Conservation (phyloP, 1,139 yeast genomes). For the Candida tetrigidarum region DNA sequence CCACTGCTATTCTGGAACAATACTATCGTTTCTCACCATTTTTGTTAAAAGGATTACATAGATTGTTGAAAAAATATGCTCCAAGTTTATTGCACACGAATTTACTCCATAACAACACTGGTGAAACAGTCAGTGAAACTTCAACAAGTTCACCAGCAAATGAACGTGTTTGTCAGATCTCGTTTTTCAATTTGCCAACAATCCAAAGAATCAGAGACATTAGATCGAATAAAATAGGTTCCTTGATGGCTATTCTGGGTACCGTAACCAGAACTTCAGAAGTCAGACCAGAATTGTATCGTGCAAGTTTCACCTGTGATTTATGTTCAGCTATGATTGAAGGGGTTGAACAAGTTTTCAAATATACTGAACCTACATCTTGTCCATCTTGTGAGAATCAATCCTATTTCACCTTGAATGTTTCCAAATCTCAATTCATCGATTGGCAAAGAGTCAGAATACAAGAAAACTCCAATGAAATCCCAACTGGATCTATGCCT, state of each 20-base stretch:
- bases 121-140: slow-evolving; percentile 19
- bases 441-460: slow-evolving; percentile 98
- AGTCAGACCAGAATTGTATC: slow-evolving; percentile 92
- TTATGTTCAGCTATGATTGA: slow-evolving; percentile 84
- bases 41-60: slow-evolving; percentile 72
- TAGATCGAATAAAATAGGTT: slow-evolving; percentile 87
- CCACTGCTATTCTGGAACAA: slow-evolving; percentile 88
- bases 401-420: slow-evolving; percentile 81
- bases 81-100: slow-evolving; percentile 68
- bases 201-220: slow-evolving; percentile 88
- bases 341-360: slow-evolving; percentile 91
- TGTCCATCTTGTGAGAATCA: slow-evolving; percentile 93
- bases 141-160: slow-evolving; percentile 40
- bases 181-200: slow-evolving; percentile 86
- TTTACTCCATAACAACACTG: slow-evolving; percentile 33
- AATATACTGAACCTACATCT: slow-evolving; percentile 92
- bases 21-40: slow-evolving; percentile 93
- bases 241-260: slow-evolving; percentile 84
- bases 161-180: slow-evolving; percentile 85
- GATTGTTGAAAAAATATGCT: slow-evolving; percentile 73
- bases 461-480: slow-evolving; percentile 94
- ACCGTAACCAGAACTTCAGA: slow-evolving; percentile 97
- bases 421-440: slow-evolving; percentile 82
- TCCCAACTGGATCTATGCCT: slow-evolving; percentile 99
- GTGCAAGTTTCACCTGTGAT: slow-evolving; percentile 90